Evolutionary conservation across 768 basidiomycete genomes (phyloP), one percentile per base, ranked within the genome.

Genomic region (Leucogyrophana mollusca): DNA sequence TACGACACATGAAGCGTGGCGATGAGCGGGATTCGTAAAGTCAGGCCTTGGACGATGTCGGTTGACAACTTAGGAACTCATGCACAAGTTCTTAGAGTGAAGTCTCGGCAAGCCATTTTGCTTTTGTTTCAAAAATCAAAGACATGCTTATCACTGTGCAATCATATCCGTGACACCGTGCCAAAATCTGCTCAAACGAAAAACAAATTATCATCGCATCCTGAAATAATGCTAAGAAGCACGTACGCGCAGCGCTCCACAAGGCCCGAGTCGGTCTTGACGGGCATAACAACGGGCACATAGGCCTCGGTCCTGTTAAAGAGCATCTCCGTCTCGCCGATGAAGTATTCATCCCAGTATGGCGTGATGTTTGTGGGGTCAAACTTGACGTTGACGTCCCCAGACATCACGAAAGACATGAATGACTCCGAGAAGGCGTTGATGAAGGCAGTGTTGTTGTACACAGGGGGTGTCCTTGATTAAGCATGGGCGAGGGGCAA

Each of bases 281-380:
- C 45, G 14, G 56, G 18, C 27, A 62, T 35, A 3, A 78, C 59
- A 30, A 65, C 56, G 2, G 73, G 60, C 18, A 34, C 45, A 16
- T 53, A 59, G 10, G 51, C 46, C 13, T 45, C 46, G 9, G 52
- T 57, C 43, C 56, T 46, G 47, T 76, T 78, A 54, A 78, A 80
- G 6, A 76, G 44, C 72, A 80, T 77, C 57, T 78, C 77, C 2
- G 53, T 55, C 0, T 44, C 48, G 3, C 51, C 53, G 2, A 47
- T 52, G 3, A 14, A 11, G 43, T 41, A 59, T 13, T 11, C n/a
- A 9, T 27, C 45, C 63, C 60, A 62, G 6, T 30, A 11, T 3
- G 58, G 60, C 7, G 58, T 55, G 42, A 60, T 50, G 21, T 55
- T 50, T 4, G 11, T 38, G 4, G 44, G 46, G 17, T 59, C 52